phyloP scores from a whole-genome alignment of 225 moss, liverwort and hornwort species.

The Climacium dendroides region DNA sequence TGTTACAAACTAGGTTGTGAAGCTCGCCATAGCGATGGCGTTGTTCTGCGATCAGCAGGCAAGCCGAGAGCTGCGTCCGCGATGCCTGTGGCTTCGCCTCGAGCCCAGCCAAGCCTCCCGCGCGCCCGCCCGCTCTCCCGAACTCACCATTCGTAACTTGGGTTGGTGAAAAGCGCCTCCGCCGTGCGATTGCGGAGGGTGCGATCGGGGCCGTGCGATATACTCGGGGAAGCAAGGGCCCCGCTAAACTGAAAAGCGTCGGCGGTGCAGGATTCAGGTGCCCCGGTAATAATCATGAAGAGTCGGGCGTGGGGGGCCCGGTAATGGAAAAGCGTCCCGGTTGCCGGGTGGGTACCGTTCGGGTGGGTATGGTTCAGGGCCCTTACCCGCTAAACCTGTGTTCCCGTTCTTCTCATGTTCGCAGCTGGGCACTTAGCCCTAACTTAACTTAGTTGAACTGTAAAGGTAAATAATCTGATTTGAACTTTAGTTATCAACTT shows the following conservation, averaged over 20 bases:
- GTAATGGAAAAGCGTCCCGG: neutral
- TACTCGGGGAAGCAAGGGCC: neutral
- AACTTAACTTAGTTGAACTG: neutral
- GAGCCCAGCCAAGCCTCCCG: slow-evolving; percentile 6
- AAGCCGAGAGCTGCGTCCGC: neutral
- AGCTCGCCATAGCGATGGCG: neutral
- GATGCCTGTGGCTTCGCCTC: slow-evolving; percentile 9
- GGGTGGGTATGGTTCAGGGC: too few species aligned
- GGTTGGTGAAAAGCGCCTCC: neutral
- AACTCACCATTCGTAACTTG: neutral
- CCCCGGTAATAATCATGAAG: neutral
- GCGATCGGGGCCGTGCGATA: neutral
- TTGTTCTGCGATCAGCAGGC: neutral
- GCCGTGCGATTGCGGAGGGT: neutral
- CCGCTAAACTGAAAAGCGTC: neutral
- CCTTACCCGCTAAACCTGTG: too few species aligned
- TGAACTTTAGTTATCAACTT: neutral
- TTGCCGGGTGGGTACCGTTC: neutral
- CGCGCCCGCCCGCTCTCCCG: neutral
- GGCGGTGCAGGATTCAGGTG: neutral
- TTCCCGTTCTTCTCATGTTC: neutral
- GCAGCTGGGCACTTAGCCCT: neutral
- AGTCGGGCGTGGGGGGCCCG: neutral
- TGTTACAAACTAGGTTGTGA: neutral
- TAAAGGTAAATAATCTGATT: neutral